Percentiles rank a stretch among this genome's conserved stretches.
Conservation (phyloP, 1,284 basidiomycete genomes). For the Polyporus tsugae region DNA sequence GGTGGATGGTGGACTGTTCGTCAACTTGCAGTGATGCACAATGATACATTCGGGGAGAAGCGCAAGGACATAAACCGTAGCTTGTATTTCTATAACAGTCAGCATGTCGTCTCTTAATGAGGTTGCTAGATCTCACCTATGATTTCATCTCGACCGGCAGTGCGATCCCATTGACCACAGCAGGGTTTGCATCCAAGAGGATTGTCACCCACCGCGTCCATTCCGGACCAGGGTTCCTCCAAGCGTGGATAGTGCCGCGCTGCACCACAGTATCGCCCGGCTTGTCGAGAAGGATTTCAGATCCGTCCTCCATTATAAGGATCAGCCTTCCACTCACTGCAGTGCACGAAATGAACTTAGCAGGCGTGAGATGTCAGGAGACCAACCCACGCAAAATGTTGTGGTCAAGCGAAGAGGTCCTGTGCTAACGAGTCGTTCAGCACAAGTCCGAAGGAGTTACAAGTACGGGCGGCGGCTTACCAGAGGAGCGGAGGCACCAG, state of each 20-base stretch:
- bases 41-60: background rate
- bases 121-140: background rate
- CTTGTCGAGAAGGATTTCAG: constrained; percentile 59
- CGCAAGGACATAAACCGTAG: background rate
- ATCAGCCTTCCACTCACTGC: constrained; percentile 65
- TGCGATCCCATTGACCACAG: constrained; percentile 53
- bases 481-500: constrained; percentile 58
- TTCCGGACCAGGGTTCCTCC: constrained; percentile 61
- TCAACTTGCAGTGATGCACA: constrained; percentile 71
- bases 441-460: background rate
- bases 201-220: constrained; percentile 65
- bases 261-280: constrained; percentile 66
- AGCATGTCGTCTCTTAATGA: background rate
- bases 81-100: background rate
- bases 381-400: constrained; percentile 60
- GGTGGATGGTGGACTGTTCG: constrained; percentile 83
- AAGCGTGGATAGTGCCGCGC: constrained; percentile 66
- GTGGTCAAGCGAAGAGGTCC: constrained; percentile 64
- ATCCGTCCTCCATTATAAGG: constrained; percentile 63
- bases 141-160: constrained; percentile 42
- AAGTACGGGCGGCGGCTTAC: constrained; percentile 42
- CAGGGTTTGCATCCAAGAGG: constrained; percentile 62
- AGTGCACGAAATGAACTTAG: background rate
- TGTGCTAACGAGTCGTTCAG: constrained; percentile 41
- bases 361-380: no score